phyloP scores from a whole-genome alignment of 345 rosid genomes.

The Lagerstroemia speciosa region DNA sequence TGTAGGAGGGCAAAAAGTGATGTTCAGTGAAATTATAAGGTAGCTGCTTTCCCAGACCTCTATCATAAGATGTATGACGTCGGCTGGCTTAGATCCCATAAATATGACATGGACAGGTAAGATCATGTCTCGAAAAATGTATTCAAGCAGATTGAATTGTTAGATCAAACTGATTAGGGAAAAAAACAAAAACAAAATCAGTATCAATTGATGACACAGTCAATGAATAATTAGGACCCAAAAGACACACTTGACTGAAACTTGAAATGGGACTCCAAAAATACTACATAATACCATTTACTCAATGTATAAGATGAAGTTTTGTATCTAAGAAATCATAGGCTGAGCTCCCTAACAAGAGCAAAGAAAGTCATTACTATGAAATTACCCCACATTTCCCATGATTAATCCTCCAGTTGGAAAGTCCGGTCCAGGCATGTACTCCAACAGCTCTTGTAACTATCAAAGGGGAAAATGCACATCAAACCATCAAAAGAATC shows the following conservation, averaged over 20 bases:
- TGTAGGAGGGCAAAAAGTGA: no score
- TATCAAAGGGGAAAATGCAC: slow-evolving; percentile 19
- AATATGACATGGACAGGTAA: background rate
- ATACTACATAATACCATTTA: background rate
- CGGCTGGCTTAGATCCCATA: background rate
- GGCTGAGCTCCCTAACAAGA: background rate
- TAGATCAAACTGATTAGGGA: background rate
- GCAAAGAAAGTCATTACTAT: background rate
- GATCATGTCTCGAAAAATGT: background rate
- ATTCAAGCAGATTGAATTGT: background rate
- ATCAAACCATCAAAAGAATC: background rate
- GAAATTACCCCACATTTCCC: slow-evolving; percentile 84
- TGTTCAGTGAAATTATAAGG: background rate
- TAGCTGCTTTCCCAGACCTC: background rate
- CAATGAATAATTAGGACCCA: background rate
- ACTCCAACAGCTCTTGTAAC: slow-evolving; percentile 94
- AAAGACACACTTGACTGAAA: background rate
- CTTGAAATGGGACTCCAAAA: background rate
- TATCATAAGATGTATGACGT: background rate
- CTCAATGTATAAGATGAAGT: background rate
- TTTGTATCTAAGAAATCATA: background rate
- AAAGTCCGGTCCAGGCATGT: slow-evolving; percentile 99
- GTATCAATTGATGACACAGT: background rate
- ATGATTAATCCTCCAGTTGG: slow-evolving; percentile 95
- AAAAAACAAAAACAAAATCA: background rate